Evolutionary conservation across 768 basidiomycete genomes (phyloP).

Genomic region (Botryobasidium botryosum): DNA sequence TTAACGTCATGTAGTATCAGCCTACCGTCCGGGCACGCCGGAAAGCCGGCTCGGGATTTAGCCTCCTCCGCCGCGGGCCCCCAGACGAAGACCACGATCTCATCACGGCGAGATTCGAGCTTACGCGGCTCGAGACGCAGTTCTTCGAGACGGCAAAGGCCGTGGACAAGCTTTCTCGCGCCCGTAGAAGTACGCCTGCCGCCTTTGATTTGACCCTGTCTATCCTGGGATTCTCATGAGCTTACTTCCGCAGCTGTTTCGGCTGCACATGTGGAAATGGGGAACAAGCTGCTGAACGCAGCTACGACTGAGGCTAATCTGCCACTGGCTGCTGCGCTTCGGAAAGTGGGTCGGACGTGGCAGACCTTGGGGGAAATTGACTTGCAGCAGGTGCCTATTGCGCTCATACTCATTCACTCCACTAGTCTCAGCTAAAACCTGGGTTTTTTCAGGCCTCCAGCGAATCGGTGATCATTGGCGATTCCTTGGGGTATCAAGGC

Average conservation of each 20-base stretch:
- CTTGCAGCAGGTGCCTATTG: too few relatives aligned
- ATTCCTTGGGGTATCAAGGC: constrained; percentile 89
- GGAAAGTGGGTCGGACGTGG: constrained; percentile 73
- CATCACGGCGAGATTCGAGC: constrained; percentile 73
- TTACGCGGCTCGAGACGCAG: constrained; percentile 80
- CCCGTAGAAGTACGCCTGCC: constrained; percentile 47
- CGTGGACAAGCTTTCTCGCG: constrained; percentile 67
- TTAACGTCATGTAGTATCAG: constrained; percentile 33
- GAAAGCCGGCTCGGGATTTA: constrained; percentile 59
- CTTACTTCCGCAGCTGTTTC: constrained; percentile 44
- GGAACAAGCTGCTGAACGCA: constrained; percentile 79
- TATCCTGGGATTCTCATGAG: constrained; percentile 3
- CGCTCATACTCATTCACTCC: too few relatives aligned
- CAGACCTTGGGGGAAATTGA: constrained; percentile 80
- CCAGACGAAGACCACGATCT: constrained; percentile 93
- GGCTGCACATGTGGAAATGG: constrained; percentile 67
- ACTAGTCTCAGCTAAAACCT: not conserved
- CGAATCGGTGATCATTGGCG: constrained; percentile 91
- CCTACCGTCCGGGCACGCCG: constrained; percentile 60
- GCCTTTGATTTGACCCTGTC: not conserved
- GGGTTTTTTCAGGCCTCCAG: constrained; percentile 41
- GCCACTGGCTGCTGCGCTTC: constrained; percentile 64
- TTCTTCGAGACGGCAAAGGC: constrained; percentile 88
- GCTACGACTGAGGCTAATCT: constrained; percentile 80
- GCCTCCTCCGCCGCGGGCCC: constrained; percentile 58